Percentiles rank a stretch among this genome's conserved stretches.
These are phyloP conservation scores for Fusarium floridanum DNA, from an alignment of 2,329 filamentous ascomycete species.

Conservation along the genomic window DNA sequence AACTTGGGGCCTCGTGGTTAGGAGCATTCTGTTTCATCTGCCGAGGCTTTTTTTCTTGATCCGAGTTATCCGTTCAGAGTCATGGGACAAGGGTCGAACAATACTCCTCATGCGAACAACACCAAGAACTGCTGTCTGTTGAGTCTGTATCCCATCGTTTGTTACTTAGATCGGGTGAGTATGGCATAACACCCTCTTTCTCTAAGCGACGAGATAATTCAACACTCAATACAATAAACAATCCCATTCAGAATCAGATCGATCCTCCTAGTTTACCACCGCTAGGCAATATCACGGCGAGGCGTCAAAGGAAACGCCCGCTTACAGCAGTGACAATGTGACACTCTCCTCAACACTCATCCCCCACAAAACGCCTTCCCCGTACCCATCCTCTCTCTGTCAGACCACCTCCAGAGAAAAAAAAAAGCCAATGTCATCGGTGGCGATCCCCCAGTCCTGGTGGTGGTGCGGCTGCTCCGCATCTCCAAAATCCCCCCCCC, in stretches of 20 bases:
- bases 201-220: neutral
- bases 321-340: conserved; percentile 11
- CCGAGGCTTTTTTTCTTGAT: neutral
- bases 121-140: neutral
- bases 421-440: conserved; percentile 6
- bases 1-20: neutral
- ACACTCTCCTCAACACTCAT: conserved; percentile 4
- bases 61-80: neutral
- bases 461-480: conserved; percentile 35
- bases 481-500: conserved; percentile 6
- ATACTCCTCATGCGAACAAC: neutral
- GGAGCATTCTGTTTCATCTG: neutral
- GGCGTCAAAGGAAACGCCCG: conserved; percentile 14
- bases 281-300: conserved; percentile 16
- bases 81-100: neutral
- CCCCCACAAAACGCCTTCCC: conserved; percentile 1
- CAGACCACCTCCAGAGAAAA: conserved; percentile 1
- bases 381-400: neutral
- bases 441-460: conserved; percentile 2
- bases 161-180: neutral
- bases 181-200: neutral
- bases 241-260: conserved; percentile 5
- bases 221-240: neutral
- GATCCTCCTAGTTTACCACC: neutral
- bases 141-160: neutral